These are phyloP conservation scores for Paramarasmius palmivorus DNA, from an alignment of 1,284 basidiomycete genomes.

Conservation along the genomic window DNA sequence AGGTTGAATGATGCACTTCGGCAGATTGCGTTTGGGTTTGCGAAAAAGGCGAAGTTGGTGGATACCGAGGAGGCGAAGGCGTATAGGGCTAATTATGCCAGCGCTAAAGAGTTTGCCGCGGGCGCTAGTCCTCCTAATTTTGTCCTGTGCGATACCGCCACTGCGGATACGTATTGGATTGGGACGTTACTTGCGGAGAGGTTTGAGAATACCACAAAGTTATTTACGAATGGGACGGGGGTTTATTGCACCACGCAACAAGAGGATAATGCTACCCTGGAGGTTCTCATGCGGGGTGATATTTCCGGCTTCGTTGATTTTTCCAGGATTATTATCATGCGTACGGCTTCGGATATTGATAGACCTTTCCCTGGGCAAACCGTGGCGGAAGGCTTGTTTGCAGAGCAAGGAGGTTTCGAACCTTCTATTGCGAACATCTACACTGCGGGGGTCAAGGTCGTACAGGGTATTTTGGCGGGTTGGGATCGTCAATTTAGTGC, in stretches of 20 bases:
- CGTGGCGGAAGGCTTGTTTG: slow-evolving; percentile 13
- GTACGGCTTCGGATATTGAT: slow-evolving; percentile 48
- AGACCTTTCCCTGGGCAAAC: slow-evolving; percentile 31
- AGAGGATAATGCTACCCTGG: slow-evolving; percentile 51
- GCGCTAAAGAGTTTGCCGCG: slow-evolving; percentile 24
- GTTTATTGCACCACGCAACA: slow-evolving; percentile 46
- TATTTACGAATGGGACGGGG: slow-evolving; percentile 39
- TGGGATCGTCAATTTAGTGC: slow-evolving; percentile 17
- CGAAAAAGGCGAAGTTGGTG: slow-evolving; percentile 33
- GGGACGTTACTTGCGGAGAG: slow-evolving; percentile 38
- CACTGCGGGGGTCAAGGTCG: slow-evolving; percentile 19
- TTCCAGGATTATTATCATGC: slow-evolving; percentile 43
- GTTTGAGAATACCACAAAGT: slow-evolving; percentile 41
- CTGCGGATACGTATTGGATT: slow-evolving; percentile 44
- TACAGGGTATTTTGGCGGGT: slow-evolving; percentile 18
- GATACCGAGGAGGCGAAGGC: slow-evolving; percentile 33
- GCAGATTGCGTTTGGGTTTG: slow-evolving; percentile 33
- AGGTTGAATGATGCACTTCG: slow-evolving; percentile 49
- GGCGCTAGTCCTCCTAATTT: slow-evolving; percentile 34
- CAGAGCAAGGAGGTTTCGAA: slow-evolving; percentile 14
- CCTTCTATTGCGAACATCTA: slow-evolving; percentile 17
- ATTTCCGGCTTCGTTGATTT: slow-evolving; percentile 42
- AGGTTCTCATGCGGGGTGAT: slow-evolving; percentile 41
- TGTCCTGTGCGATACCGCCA: slow-evolving; percentile 38
- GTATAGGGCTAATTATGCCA: slow-evolving; percentile 35